Conservation (phyloP, 1,284 basidiomycete species). For the Melampsora americana region DNA sequence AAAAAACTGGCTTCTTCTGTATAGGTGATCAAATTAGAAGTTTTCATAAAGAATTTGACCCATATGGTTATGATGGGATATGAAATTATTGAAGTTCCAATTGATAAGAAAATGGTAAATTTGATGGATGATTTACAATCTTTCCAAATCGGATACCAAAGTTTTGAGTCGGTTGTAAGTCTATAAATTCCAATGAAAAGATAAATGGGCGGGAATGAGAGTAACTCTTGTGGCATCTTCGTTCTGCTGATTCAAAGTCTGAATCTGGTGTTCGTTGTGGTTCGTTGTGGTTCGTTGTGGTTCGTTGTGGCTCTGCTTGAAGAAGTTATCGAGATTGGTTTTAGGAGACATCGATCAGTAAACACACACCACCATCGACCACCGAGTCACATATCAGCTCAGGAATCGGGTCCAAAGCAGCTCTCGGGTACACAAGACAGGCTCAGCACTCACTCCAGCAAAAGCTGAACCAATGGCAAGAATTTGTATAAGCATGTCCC, state of each 20-base stretch:
- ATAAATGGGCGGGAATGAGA: constrained; percentile 70
- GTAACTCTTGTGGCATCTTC: constrained; percentile 58
- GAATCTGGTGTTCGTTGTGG: constrained; percentile 24
- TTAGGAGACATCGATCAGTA: no score
- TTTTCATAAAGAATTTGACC: constrained; percentile 26
- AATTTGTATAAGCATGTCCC: no score
- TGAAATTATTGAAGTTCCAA: not conserved
- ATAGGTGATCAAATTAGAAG: not conserved
- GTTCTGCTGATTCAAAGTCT: constrained; percentile 10
- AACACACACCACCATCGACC: no score
- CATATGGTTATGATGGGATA: constrained; percentile 29
- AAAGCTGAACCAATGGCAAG: no score
- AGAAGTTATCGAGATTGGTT: no score
- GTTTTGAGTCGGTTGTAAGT: constrained; percentile 64
- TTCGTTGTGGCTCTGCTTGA: no score
- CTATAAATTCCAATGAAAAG: constrained; percentile 70
- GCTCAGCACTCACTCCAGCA: no score
- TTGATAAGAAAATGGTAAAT: not conserved
- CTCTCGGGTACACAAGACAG: no score
- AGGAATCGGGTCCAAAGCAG: no score
- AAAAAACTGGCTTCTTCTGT: constrained; percentile 3
- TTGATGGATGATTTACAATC: constrained; percentile 16
- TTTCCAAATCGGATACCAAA: constrained; percentile 68
- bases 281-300: no score
- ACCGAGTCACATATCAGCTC: no score